phyloP scores from a whole-genome alignment of 352 stramenopile species.

The Globisporangium ultimum region DNA sequence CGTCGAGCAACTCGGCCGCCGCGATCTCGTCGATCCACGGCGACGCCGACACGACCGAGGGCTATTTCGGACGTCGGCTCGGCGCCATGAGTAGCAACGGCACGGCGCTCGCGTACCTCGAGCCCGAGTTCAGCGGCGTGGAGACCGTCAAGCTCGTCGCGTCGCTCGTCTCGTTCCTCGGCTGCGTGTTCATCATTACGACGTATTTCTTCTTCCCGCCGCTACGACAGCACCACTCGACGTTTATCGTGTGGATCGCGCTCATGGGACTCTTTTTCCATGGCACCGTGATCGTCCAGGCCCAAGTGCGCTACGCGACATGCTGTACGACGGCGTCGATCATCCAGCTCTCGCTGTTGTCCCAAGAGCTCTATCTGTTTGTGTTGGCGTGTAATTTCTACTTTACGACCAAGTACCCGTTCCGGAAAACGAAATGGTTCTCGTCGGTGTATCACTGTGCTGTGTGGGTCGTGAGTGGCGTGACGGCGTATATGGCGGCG shows the following conservation, averaged over 20 bases:
- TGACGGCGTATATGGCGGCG: conserved; percentile 52
- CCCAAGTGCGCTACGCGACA: conserved; percentile 34
- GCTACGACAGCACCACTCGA: conserved; percentile 76
- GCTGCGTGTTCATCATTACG: conserved; percentile 74
- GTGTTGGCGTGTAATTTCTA: conserved; percentile 84
- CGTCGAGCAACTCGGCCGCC: conserved; percentile 7
- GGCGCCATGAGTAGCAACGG: neutral
- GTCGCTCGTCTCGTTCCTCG: conserved; percentile 67
- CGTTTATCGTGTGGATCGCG: conserved; percentile 77
- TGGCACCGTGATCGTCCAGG: conserved; percentile 58
- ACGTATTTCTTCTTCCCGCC: conserved; percentile 81
- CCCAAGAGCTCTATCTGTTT: conserved; percentile 84
- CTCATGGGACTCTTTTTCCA: conserved; percentile 82
- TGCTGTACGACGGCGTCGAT: conserved; percentile 65
- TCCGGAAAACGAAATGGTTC: conserved; percentile 69
- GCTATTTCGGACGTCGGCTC: conserved; percentile 26
- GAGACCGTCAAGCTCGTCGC: conserved; percentile 50
- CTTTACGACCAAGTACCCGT: conserved; percentile 87
- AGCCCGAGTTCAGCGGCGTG: conserved; percentile 55
- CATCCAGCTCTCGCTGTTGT: conserved; percentile 68
- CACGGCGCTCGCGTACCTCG: conserved; percentile 18
- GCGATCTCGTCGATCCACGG: conserved; percentile 15
- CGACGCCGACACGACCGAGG: conserved; percentile 23
- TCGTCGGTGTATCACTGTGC: conserved; percentile 65
- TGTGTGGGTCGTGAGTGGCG: conserved; percentile 53